Evolutionary conservation across 768 basidiomycete genomes (phyloP).

Genomic region (Lanmaoa pseudosensibilis): DNA sequence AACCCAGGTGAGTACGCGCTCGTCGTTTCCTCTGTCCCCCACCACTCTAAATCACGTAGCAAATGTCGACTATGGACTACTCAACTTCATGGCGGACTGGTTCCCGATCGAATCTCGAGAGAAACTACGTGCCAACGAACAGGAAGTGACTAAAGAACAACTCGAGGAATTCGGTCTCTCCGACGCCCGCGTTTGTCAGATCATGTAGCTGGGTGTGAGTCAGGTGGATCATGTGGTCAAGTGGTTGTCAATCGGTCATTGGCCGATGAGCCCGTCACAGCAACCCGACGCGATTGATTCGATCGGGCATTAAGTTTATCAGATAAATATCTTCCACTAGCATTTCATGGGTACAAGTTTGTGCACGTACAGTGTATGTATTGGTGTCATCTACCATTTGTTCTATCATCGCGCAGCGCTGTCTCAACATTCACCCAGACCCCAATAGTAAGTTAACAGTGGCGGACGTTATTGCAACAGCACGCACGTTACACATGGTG

Average conservation of each 20-base stretch:
- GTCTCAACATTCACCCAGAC: background rate
- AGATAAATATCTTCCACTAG: background rate
- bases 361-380: no score
- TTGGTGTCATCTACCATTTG: background rate
- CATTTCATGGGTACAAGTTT: background rate
- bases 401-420: background rate
- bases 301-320: background rate
- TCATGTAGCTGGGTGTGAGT: conserved; percentile 37
- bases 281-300: background rate
- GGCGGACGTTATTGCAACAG: background rate
- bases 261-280: background rate
- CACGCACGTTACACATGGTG: no score
- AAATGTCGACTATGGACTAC: conserved; percentile 76
- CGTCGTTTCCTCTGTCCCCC: background rate
- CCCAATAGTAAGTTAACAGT: no score
- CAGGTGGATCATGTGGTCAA: background rate
- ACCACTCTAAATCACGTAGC: conserved; percentile 37
- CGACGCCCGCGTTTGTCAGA: conserved; percentile 33
- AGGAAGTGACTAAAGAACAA: conserved; percentile 71
- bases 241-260: background rate
- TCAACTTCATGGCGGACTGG: conserved; percentile 90
- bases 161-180: conserved; percentile 60
- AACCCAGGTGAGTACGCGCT: conserved; percentile 58
- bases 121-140: conserved; percentile 74
- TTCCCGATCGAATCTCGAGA: conserved; percentile 80